Percentiles rank a stretch among this genome's conserved stretches.
These are phyloP conservation scores for Macaranga tanarius DNA, from an alignment of 441 rosid genomes.

Conservation along the genomic window DNA sequence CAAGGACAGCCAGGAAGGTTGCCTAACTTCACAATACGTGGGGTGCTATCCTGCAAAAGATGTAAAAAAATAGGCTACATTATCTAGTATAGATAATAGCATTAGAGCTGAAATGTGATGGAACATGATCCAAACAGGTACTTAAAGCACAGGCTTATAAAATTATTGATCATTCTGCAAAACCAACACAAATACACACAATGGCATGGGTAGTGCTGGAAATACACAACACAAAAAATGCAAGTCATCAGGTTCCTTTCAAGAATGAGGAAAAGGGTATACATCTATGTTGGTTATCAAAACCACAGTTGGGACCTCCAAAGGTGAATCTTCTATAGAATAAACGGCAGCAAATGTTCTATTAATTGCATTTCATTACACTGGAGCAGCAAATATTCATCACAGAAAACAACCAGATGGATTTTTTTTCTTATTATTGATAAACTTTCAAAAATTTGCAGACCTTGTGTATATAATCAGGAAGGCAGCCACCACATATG, in stretches of 20 bases:
- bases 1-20: conserved; percentile 70
- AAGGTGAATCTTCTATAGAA: too few species aligned
- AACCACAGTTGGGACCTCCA: not conserved
- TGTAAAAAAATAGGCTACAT: not conserved
- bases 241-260: not conserved
- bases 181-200: not conserved
- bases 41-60: conserved; percentile 63
- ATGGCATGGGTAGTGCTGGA: not conserved
- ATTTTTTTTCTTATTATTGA: too few species aligned
- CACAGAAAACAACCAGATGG: not conserved
- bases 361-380: too few species aligned
- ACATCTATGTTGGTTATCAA: too few species aligned
- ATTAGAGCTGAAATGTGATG: not conserved
- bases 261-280: not conserved
- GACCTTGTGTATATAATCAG: conserved; percentile 74
- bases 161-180: not conserved
- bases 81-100: not conserved
- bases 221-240: not conserved
- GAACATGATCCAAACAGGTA: not conserved
- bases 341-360: too few species aligned
- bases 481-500: conserved; percentile 74
- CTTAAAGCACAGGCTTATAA: not conserved
- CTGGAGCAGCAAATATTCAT: not conserved
- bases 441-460: conserved; percentile 10
- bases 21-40: conserved; percentile 70